Base-by-base conservation (phyloP, 495 filamentous ascomycete species). In the Rhypophila decipiens region DNA sequence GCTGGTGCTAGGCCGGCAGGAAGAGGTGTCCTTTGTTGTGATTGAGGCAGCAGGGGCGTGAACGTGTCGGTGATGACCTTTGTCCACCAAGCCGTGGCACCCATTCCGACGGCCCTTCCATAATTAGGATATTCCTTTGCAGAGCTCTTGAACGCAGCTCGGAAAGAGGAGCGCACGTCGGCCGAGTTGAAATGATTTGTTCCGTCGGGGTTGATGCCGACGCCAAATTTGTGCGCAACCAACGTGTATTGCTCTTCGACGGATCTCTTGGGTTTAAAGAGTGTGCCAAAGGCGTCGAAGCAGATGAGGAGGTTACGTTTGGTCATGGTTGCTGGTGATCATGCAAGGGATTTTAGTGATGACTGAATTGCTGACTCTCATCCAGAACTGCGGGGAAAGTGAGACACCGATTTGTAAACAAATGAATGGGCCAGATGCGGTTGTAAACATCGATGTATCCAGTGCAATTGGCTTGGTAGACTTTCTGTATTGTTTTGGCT, bases 231-330 rank as follows among this genome's bases (percentile, higher is more conserved):
- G 33, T 73, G 61, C 1, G 85, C 87, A 17, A 76, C 64, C 5
- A 73, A 53, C 10, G 68, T 73, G 64, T 91, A 91, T 55, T 86
- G 82, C 24, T 73, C 61, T 4, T 73, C 68, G 41, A 90, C 70
- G 1, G 84, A 65, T 10, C 52, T 52, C 46, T 70, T 76, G 4
- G 87, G 87, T 21, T 69, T 64, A 65, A 87, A 88, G 27, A 91
- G 69, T 1, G 87, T 91, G 2, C 77, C 82, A 47, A 90, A 90
- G 39, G 85, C 87, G 63, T 91, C 87, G 49, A 91, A 79, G 46
- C 52, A 85, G 39, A 87, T 63, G 22, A 86, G 70, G 10, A 84
- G 75, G 23, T 73, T 77, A 10, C 55, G 39, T 39, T 39, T 39
- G 10, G 24, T 31, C 27, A 31, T 31, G n/a, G n/a, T n/a, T n/a